phyloP scores from a whole-genome alignment of 192 early-diverging fungal genomes.

The Backusella sp. region DNA sequence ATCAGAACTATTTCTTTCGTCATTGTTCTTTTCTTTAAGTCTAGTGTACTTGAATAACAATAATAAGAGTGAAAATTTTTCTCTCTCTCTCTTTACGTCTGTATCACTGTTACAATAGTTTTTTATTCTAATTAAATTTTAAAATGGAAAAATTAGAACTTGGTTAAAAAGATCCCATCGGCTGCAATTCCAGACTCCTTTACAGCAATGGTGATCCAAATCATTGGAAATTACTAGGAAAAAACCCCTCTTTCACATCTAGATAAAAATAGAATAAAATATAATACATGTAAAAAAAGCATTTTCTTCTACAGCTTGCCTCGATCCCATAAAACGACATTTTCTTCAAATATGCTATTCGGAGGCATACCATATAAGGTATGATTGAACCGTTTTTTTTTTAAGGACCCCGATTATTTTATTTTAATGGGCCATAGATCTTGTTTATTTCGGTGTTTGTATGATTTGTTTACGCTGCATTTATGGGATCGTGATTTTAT shows the following conservation, averaged over 20 bases:
- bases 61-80: neutral
- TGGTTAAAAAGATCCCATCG: neutral
- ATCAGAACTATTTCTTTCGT: neutral
- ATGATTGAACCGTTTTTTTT: neutral
- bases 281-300: too few relatives aligned
- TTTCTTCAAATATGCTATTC: neutral
- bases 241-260: neutral
- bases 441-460: neutral
- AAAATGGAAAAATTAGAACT: neutral
- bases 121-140: neutral
- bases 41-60: neutral
- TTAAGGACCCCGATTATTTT: neutral
- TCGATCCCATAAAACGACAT: too few relatives aligned
- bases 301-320: too few relatives aligned
- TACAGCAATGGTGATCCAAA: neutral
- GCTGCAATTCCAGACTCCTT: neutral
- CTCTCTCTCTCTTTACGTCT: neutral
- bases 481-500: conserved; percentile 9
- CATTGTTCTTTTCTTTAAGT: neutral
- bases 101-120: neutral
- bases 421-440: neutral
- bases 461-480: neutral
- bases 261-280: neutral
- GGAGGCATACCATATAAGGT: neutral
- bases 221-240: neutral